Base-by-base conservation (phyloP, 2,329 filamentous ascomycete genomes). In the Penicillium fuscoglaucum region DNA sequence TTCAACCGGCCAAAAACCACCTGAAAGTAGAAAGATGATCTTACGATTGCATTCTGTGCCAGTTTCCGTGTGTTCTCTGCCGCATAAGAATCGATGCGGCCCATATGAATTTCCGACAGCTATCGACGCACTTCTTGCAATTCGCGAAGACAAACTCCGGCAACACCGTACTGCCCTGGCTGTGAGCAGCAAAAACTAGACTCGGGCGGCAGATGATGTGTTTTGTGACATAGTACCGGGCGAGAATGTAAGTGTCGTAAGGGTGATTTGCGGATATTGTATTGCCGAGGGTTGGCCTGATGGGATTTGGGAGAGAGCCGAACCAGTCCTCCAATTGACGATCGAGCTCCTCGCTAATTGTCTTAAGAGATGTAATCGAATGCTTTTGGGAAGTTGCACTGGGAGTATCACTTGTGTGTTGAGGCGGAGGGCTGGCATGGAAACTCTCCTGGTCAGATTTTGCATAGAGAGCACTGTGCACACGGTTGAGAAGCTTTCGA, bases 201-300 rank as follows among this genome's bases (percentile, higher is more conserved):
- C 61, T 62, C 4, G 62, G 61, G 24, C 62, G 59, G 28, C 54
- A 60, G 37, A 65, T 63, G 17, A 65, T 61, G 41, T 65, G 59
- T 52, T 55, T 58, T 15, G 62, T 57, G 13, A 57, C 61, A 33
- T 60, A 61, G 19, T 63, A 65, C 19, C 61, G 59, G 12, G 59
- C 47, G 31, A 60, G 61, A 19, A 65, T 47, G n/a, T 61, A 56
- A 28, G 50, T 57, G 21, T 65, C 61, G 29, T 59, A 60, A 28
- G 53, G 28, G 26, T 63, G 52, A 13, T 39, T 52, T 4, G 52
- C 41, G 24, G 33, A 37, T n/a, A 52, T 55, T 1, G 57, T 46
- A 31, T 57, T 46, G n/a, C 47, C 54, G 4, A 65, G 52, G 40
- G 61, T 47, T 35, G 62, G 62, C n/a, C 59, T 57, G 46, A 61